Percentiles rank a stretch among this genome's conserved stretches.
phyloP scores from a whole-genome alignment of 176 grass and related monocot species.

The Aegilops speltoides region DNA sequence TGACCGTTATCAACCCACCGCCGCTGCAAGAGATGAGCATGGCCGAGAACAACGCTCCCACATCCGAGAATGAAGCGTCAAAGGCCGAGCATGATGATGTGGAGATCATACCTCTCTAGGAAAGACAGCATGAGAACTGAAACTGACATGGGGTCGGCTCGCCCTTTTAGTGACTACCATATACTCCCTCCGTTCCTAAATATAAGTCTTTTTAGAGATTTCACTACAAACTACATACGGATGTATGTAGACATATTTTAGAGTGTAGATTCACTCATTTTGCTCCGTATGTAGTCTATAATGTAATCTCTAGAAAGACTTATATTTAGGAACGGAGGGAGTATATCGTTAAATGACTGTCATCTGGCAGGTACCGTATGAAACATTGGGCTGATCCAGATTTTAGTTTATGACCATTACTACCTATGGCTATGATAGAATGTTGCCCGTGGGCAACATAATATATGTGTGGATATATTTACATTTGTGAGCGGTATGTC shows the following conservation, averaged over 20 bases:
- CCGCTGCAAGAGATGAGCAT: constrained; percentile 61
- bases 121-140: constrained; percentile 1
- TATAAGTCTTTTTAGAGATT: no score
- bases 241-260: no score
- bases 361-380: neutral
- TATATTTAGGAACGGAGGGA: no score
- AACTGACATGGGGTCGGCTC: neutral
- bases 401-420: neutral
- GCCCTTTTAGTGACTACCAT: neutral
- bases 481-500: neutral
- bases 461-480: neutral
- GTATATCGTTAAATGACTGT: neutral
- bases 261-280: no score
- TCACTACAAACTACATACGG: no score
- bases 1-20: constrained; percentile 54
- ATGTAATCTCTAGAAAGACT: no score
- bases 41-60: constrained; percentile 7
- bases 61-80: constrained; percentile 1
- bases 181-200: no score
- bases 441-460: neutral
- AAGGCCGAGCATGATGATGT: constrained; percentile 29
- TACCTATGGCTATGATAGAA: neutral
- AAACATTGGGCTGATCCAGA: neutral
- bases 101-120: constrained; percentile 37
- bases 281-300: no score